Percentiles rank a stretch among this genome's conserved stretches.
phyloP scores from a whole-genome alignment of 257 asterid species.

The Solanum medicagineum region DNA sequence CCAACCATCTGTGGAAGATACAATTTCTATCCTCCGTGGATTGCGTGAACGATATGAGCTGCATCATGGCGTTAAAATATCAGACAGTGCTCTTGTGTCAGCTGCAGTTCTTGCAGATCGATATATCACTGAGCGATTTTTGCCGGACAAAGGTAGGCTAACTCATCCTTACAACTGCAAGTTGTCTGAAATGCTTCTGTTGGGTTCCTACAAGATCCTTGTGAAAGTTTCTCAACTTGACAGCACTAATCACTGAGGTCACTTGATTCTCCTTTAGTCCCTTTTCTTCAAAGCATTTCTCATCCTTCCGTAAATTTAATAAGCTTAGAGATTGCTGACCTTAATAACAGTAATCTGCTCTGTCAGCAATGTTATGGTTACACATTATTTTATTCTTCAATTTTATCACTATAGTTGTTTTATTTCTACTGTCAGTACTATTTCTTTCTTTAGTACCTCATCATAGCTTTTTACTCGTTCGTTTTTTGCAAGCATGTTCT shows the following conservation, averaged over 20 bases:
- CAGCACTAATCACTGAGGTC: not conserved
- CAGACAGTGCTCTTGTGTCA: slow-evolving; percentile 85
- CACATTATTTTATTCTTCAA: not conserved
- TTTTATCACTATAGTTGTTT: not conserved
- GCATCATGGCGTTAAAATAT: slow-evolving; percentile 90
- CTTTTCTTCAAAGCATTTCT: not conserved
- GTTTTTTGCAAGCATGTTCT: not conserved
- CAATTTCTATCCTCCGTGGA: slow-evolving; percentile 89
- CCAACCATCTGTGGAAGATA: slow-evolving; percentile 85
- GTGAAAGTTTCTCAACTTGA: not conserved
- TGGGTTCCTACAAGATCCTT: not conserved
- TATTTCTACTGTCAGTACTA: not conserved
- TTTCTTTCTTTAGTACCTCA: not conserved
- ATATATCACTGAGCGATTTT: slow-evolving; percentile 82
- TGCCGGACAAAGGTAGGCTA: slow-evolving; percentile 79
- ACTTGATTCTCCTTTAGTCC: not conserved
- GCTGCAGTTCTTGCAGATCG: slow-evolving; percentile 83
- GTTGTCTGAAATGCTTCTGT: not conserved
- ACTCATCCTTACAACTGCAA: not conserved
- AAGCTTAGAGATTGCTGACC: not conserved
- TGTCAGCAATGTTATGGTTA: not conserved
- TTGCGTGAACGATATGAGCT: slow-evolving; percentile 88
- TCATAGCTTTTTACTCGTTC: not conserved
- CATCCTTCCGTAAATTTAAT: not conserved
- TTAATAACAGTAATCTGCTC: not conserved